A percentile compares a stretch with the other conserved stretches of the same genome.
phyloP scores from a whole-genome alignment of 345 rosid genomes.

The Erysimum cheiranthoides region DNA sequence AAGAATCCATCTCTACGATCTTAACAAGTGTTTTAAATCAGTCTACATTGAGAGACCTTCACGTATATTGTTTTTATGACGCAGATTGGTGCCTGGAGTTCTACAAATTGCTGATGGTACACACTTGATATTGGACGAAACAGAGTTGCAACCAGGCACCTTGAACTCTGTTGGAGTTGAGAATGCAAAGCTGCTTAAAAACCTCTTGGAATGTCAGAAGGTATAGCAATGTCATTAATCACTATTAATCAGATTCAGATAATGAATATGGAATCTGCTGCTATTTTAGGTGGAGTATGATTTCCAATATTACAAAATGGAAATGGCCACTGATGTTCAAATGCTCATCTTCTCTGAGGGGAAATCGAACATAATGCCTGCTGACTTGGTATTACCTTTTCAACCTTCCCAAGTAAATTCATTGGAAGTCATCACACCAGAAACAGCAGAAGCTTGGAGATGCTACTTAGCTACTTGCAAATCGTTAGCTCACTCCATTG shows the following conservation, averaged over 20 bases:
- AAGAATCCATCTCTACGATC: slow-evolving; percentile 10
- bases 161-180: slow-evolving; percentile 81
- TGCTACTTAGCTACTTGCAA: slow-evolving; percentile 84
- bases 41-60: background rate
- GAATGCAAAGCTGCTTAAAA: slow-evolving; percentile 73
- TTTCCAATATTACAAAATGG: slow-evolving; percentile 87
- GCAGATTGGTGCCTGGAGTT: slow-evolving; percentile 73
- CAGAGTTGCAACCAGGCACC: slow-evolving; percentile 73
- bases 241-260: background rate
- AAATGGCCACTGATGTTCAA: slow-evolving; percentile 82
- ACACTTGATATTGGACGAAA: slow-evolving; percentile 82
- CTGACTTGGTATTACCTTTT: slow-evolving; percentile 81
- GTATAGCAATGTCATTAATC: slow-evolving; percentile 45
- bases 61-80: slow-evolving; percentile 19
- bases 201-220: slow-evolving; percentile 73
- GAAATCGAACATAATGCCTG: slow-evolving; percentile 85
- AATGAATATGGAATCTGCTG: background rate
- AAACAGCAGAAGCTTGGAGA: slow-evolving; percentile 76
- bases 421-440: slow-evolving; percentile 50
- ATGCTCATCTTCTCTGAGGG: slow-evolving; percentile 80
- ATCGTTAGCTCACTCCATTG: slow-evolving; percentile 72
- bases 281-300: slow-evolving; percentile 82
- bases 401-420: slow-evolving; percentile 62
- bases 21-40: background rate
- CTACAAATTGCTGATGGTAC: slow-evolving; percentile 85